phyloP scores from a whole-genome alignment of 1,284 basidiomycete species.

The Apiotrichum siamense region DNA sequence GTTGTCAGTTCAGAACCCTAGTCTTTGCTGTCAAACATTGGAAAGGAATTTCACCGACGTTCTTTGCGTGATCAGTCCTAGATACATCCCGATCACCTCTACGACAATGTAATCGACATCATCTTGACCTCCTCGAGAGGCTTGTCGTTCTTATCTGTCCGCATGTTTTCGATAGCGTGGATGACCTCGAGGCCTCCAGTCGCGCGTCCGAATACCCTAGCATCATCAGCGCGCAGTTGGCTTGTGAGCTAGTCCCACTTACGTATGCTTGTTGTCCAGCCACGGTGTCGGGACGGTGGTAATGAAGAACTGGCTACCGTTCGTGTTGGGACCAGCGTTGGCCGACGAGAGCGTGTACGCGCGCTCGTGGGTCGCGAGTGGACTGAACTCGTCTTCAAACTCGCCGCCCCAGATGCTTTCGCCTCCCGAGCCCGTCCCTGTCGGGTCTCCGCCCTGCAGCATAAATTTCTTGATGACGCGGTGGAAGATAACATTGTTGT shows the following conservation, averaged over 20 bases:
- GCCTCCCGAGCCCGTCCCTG: slow-evolving; percentile 74
- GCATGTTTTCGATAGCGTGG: slow-evolving; percentile 57
- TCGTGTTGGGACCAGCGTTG: slow-evolving; percentile 80
- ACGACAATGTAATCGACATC: slow-evolving; percentile 19
- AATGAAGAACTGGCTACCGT: slow-evolving; percentile 92
- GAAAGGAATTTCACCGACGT: too few species aligned
- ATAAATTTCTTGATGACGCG: slow-evolving; percentile 98
- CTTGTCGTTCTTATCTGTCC: slow-evolving; percentile 69
- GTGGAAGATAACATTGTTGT: slow-evolving; percentile 92
- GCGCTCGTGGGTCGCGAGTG: slow-evolving; percentile 84
- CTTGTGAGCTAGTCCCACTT: slow-evolving; percentile 19
- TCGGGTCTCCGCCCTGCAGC: slow-evolving; percentile 96
- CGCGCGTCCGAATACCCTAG: slow-evolving; percentile 54
- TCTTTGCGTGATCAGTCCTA: too few species aligned
- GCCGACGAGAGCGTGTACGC: slow-evolving; percentile 99
- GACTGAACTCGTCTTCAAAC: slow-evolving; percentile 93
- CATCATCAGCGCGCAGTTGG: slow-evolving; percentile 1
- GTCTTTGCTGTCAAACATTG: too few species aligned
- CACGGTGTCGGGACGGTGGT: slow-evolving; percentile 93
- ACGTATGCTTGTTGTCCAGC: slow-evolving; percentile 61
- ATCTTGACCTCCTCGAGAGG: slow-evolving; percentile 89
- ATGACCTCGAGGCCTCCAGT: slow-evolving; percentile 53
- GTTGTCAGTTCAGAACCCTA: too few species aligned
- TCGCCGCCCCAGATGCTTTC: slow-evolving; percentile 88
- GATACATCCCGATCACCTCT: neutral